These are phyloP conservation scores for Sanguinoderma infundibulare DNA, from an alignment of 1,284 basidiomycete genomes.

Conservation along the genomic window DNA sequence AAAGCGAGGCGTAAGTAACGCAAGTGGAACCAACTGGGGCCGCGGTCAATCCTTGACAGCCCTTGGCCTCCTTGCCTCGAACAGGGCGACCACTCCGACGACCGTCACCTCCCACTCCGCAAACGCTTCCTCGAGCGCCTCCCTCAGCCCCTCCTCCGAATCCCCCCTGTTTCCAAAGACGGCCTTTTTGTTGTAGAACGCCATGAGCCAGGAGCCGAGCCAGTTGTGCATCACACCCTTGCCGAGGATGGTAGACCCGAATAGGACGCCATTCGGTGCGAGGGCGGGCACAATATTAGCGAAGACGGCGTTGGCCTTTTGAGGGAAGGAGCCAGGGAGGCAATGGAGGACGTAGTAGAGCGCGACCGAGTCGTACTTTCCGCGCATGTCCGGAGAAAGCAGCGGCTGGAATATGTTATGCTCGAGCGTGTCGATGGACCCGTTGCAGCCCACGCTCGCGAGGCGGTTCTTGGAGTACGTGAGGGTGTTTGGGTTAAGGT, in stretches of 20 bases:
- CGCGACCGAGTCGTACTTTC: slow-evolving; percentile 29
- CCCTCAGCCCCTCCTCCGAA: slow-evolving; percentile 18
- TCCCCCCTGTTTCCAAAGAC: slow-evolving; percentile 28
- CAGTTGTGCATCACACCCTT: slow-evolving; percentile 25
- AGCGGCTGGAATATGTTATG: slow-evolving; percentile 27
- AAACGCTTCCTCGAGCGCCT: slow-evolving; percentile 23
- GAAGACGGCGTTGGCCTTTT: slow-evolving; percentile 24
- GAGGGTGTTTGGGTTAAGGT: slow-evolving; percentile 29
- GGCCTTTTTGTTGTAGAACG: slow-evolving; percentile 25
- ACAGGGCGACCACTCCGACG: slow-evolving; percentile 29
- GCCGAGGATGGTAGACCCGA: slow-evolving; percentile 31
- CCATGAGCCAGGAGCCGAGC: slow-evolving; percentile 24
- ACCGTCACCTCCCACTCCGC: slow-evolving; percentile 27
- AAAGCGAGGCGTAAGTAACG: too few species aligned
- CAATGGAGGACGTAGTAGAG: slow-evolving; percentile 32
- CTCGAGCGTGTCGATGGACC: slow-evolving; percentile 20
- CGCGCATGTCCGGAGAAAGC: slow-evolving; percentile 17
- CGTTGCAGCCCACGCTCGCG: slow-evolving; percentile 23
- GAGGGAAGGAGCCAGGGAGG: slow-evolving; percentile 28
- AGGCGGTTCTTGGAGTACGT: slow-evolving; percentile 15
- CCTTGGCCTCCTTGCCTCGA: slow-evolving; percentile 5
- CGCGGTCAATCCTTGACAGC: neutral
- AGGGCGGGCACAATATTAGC: slow-evolving; percentile 18
- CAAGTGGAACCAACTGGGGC: too few species aligned
- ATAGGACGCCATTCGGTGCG: slow-evolving; percentile 26